Percentiles rank a stretch among this genome's conserved stretches.
Evolutionary conservation across 805 yeast genomes (phyloP).

Genomic region (Candida endomychidarum): DNA sequence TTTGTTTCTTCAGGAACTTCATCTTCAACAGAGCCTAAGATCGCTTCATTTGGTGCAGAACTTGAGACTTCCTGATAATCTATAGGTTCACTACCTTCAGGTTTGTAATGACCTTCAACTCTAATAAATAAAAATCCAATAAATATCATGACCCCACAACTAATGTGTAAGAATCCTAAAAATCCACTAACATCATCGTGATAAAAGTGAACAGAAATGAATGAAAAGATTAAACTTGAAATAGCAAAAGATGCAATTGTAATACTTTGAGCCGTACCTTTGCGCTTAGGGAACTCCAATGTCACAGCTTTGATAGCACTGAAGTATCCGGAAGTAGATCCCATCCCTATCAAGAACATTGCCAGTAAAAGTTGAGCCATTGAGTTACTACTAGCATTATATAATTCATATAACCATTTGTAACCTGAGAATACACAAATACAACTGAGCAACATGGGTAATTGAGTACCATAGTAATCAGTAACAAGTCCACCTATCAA

Average conservation of each 20-base stretch:
- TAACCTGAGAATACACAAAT: conserved; percentile 27
- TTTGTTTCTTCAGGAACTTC: no score
- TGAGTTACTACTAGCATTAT: conserved; percentile 19
- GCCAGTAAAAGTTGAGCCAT: conserved; percentile 20
- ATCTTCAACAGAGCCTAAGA: neutral
- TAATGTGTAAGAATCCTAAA: conserved; percentile 22
- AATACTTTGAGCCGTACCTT: conserved; percentile 37
- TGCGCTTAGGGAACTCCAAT: conserved; percentile 28
- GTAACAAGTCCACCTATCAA: conserved; percentile 32
- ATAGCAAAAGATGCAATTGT: conserved; percentile 40
- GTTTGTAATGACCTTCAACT: conserved; percentile 25
- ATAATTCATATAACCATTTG: conserved; percentile 26
- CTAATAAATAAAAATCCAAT: conserved; percentile 32
- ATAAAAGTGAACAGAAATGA: conserved; percentile 20
- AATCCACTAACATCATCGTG: conserved; percentile 24
- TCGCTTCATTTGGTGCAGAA: conserved; percentile 12
- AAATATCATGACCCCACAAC: conserved; percentile 24
- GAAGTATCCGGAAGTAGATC: conserved; percentile 34
- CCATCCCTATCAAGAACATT: conserved; percentile 33
- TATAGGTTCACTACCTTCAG: conserved; percentile 2
- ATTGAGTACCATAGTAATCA: conserved; percentile 33
- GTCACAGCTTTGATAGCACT: conserved; percentile 36
- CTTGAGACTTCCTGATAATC: conserved; percentile 12
- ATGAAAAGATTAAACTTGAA: conserved; percentile 27
- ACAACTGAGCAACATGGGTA: conserved; percentile 31